Conservation (phyloP, 2,329 filamentous ascomycete species). For the Fusarium luffae region DNA sequence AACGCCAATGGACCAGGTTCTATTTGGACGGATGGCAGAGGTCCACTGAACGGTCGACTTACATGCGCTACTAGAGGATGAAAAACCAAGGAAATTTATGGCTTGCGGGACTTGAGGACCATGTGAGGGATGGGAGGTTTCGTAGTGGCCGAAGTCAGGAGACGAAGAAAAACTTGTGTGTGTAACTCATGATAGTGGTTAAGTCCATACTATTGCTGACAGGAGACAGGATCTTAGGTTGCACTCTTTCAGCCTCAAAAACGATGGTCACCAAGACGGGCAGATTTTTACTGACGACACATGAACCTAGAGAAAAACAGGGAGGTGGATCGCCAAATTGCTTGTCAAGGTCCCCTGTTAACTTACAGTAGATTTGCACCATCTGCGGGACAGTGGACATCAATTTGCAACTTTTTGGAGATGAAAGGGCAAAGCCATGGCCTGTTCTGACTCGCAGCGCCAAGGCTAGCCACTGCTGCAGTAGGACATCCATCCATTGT, state of each 20-base stretch:
- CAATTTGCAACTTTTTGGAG: conserved; percentile 6
- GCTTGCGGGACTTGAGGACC: conserved; percentile 29
- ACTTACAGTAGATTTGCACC: conserved; percentile 16
- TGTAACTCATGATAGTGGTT: neutral
- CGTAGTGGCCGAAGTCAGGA: conserved; percentile 11
- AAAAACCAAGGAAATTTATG: conserved; percentile 41
- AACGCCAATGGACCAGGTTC: conserved; percentile 45
- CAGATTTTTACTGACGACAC: conserved; percentile 4
- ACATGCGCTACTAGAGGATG: conserved; percentile 30
- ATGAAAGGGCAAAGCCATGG: conserved; percentile 15
- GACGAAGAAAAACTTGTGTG: neutral
- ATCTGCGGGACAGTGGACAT: conserved; percentile 20
- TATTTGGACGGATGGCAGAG: conserved; percentile 26
- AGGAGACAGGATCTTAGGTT: neutral
- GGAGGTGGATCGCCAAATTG: conserved; percentile 41
- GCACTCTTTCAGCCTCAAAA: neutral
- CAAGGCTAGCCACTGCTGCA: neutral
- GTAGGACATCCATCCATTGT: neutral
- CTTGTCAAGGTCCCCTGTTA: conserved; percentile 19
- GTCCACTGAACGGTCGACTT: conserved; percentile 39
- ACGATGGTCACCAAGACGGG: neutral
- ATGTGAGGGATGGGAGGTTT: conserved; percentile 26
- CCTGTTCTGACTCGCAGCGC: conserved; percentile 33
- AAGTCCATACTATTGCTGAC: neutral
- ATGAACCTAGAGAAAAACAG: conserved; percentile 2